phyloP scores from a whole-genome alignment of 2,329 filamentous ascomycete genomes.

The Sporothrix pseudoabietina region DNA sequence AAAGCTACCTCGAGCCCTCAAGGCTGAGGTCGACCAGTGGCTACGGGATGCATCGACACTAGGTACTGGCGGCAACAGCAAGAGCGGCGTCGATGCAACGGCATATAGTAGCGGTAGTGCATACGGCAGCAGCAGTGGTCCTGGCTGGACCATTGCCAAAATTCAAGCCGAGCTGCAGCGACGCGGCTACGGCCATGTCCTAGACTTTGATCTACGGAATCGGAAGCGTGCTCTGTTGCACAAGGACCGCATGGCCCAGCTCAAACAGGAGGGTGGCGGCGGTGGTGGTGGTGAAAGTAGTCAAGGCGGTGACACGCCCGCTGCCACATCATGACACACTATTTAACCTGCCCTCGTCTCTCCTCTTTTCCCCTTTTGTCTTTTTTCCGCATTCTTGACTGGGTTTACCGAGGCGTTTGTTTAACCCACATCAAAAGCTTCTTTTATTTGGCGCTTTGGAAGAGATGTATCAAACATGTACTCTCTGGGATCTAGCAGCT shows the following conservation, averaged over 20 bases:
- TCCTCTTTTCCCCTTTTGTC: neutral
- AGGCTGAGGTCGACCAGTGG: slow-evolving; percentile 43
- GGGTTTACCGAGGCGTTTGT: neutral
- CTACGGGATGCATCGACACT: slow-evolving; percentile 36
- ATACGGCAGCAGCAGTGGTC: neutral
- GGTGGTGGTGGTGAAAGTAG: neutral
- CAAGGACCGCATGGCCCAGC: slow-evolving; percentile 34
- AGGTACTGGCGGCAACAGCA: slow-evolving; percentile 29
- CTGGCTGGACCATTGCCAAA: slow-evolving; percentile 40
- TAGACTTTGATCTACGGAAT: slow-evolving; percentile 45
- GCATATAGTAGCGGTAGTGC: slow-evolving; percentile 1
- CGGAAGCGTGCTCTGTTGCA: slow-evolving; percentile 42
- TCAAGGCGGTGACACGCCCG: neutral
- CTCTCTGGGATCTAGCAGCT: neutral
- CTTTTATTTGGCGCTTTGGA: slow-evolving; percentile 3
- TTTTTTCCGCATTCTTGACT: neutral
- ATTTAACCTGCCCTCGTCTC: neutral
- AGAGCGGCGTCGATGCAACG: neutral
- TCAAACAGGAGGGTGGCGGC: slow-evolving; percentile 6
- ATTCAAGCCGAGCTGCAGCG: slow-evolving; percentile 43
- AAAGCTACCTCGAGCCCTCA: slow-evolving; percentile 41
- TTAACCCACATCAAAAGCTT: neutral
- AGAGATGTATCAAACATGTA: slow-evolving; percentile 3
- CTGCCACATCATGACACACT: neutral
- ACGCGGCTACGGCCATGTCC: slow-evolving; percentile 43